Base-by-base conservation (phyloP, 2,329 filamentous ascomycete species). In the Fusarium subtropicale region DNA sequence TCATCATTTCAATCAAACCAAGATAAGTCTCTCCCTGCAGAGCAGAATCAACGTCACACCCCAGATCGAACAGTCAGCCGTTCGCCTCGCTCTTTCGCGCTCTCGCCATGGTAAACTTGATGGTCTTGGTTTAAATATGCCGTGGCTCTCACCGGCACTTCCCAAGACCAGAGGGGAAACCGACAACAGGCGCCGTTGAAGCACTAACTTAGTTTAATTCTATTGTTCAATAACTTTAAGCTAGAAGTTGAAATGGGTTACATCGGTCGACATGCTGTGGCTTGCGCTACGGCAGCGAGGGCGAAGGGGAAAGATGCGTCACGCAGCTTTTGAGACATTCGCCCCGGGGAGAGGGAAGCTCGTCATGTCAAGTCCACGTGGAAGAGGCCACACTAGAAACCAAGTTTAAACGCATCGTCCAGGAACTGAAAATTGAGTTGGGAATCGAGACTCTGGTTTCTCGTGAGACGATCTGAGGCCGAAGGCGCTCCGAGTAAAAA, bases 251-350 rank as follows among this genome's bases (percentile, higher is more conserved):
- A 30, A 16, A 39, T 26, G 28, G 22, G 64, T 65, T 61, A 67
- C 52, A 58, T 70, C 34, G 48, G 36, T 56, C 42, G 51, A 50
- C 46, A 54, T 59, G 39, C 20, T 39, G 67, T 71, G 67, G 67
- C 63, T 71, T 68, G 39, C 63, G 51, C 51, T 66, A 66, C 62
- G 20, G 51, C 61, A 39, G 61, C 26, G 56, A 71, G 63, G 67
- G 64, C 46, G 38, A 20, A 15, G 24, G 48, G 30, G 41, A 48
- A 39, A 41, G n/a, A 30, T 42, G 36, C 26, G 55, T 60, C 34
- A 48, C 42, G 48, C 50, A 66, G 38, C 47, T 47, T 50, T 30
- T 64, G 63, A 69, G 67, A 69, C 67, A 69, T 64, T 45, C 45
- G 26, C 47, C n/a, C 47, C 28, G 48, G 53, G 45, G 57, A 52